phyloP scores from a whole-genome alignment of 257 asterid species.

The Solanum virginianum region DNA sequence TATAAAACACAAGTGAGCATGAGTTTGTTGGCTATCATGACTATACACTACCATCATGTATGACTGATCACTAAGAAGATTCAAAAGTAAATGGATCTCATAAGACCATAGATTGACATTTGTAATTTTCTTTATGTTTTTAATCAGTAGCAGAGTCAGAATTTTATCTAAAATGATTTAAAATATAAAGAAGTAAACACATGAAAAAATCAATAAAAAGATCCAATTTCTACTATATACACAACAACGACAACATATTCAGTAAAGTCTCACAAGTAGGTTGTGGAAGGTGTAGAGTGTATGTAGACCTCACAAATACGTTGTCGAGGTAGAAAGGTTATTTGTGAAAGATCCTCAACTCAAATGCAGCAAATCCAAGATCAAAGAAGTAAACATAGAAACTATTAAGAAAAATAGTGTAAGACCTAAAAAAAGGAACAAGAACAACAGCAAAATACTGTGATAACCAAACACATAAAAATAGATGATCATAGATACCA shows the following conservation, averaged over 20 bases:
- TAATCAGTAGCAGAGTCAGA: neutral
- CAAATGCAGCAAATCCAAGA: neutral
- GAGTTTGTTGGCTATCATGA: neutral
- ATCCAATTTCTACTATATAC: neutral
- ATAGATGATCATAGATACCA: neutral
- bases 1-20: neutral
- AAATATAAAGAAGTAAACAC: neutral
- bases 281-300: accelerated
- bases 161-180: neutral
- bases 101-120: neutral
- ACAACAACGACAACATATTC: too few relatives aligned
- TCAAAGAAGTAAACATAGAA: neutral
- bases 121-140: neutral
- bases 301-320: neutral
- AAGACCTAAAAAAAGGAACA: neutral
- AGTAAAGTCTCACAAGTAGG: too few relatives aligned
- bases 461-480: neutral
- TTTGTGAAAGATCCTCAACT: neutral
- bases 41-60: neutral
- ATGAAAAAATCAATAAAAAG: neutral
- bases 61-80: neutral
- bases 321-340: neutral
- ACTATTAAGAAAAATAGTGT: too few relatives aligned
- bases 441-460: neutral
- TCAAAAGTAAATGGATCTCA: neutral